These are phyloP conservation scores for Litsea cubeba DNA, from an alignment of 164 flowering plant genomes.

Conservation along the genomic window DNA sequence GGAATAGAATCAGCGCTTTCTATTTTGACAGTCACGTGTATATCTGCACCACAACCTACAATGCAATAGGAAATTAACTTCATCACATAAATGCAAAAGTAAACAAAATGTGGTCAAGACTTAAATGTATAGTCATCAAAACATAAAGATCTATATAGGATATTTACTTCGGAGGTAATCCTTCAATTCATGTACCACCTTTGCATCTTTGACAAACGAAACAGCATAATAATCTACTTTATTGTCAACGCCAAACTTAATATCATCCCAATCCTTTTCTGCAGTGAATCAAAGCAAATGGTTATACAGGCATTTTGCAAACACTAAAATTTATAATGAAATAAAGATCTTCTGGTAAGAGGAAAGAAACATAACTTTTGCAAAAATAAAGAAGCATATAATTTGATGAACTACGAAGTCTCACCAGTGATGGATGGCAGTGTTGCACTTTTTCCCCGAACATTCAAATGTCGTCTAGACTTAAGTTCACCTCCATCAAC, in stretches of 20 bases:
- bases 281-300: slow-evolving; percentile 24
- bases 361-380: neutral
- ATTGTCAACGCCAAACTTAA: slow-evolving; percentile 88
- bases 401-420: slow-evolving; percentile 4
- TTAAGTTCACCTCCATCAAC: slow-evolving; percentile 98
- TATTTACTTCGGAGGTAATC: slow-evolving; percentile 67
- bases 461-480: slow-evolving; percentile 94
- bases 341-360: neutral
- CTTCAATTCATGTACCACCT: slow-evolving; percentile 87
- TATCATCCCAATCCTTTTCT: slow-evolving; percentile 47
- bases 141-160: neutral
- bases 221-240: slow-evolving; percentile 94
- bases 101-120: neutral
- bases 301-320: slow-evolving; percentile 7
- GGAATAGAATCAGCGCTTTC: slow-evolving; percentile 97
- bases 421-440: slow-evolving; percentile 46
- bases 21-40: slow-evolving; percentile 71
- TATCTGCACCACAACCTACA: slow-evolving; percentile 77
- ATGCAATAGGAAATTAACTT: slow-evolving; percentile 7
- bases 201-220: slow-evolving; percentile 94
- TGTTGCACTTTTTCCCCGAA: slow-evolving; percentile 99
- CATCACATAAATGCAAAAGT: neutral
- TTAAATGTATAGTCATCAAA: neutral
- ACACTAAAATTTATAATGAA: neutral
- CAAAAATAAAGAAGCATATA: neutral